Percentiles rank a stretch among this genome's conserved stretches.
Conservation (phyloP, 768 basidiomycete genomes). For the Amylocystis lapponica region DNA sequence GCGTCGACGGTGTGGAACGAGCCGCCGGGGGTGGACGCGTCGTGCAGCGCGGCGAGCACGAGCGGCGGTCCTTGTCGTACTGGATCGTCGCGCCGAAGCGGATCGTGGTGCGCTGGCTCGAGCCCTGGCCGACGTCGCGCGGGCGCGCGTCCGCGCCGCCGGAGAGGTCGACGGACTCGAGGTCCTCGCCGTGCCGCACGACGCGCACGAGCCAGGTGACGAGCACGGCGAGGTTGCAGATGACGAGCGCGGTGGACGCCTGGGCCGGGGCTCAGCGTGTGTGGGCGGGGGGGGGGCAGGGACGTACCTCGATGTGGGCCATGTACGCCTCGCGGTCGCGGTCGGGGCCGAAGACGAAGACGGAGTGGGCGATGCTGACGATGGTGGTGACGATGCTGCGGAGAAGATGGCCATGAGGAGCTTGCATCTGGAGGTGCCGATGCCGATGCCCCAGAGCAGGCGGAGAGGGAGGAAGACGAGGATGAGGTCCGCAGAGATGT, state of each 20-base stretch:
- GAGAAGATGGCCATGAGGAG: conserved; percentile 14
- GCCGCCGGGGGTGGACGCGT: background rate
- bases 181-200: conserved; percentile 7
- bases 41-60: conserved; percentile 4
- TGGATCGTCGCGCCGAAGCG: too few species aligned
- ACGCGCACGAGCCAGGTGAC: conserved; percentile 11
- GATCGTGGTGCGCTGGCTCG: conserved; percentile 4
- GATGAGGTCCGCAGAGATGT: conserved; percentile 12
- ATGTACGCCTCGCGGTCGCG: conserved; percentile 9
- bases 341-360: conserved; percentile 10
- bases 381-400: conserved; percentile 14
- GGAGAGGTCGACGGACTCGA: conserved; percentile 4
- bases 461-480: conserved; percentile 8
- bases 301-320: conserved; percentile 11
- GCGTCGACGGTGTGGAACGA: background rate
- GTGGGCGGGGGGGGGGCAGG: too few species aligned
- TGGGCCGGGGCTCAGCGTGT: background rate
- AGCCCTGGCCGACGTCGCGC: background rate
- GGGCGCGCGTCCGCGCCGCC: background rate
- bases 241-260: conserved; percentile 10
- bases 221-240: conserved; percentile 16
- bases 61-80: conserved; percentile 4
- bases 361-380: conserved; percentile 11
- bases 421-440: background rate
- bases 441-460: conserved; percentile 8